A percentile compares a stretch with the other conserved stretches of the same genome.
Evolutionary conservation across 1,284 basidiomycete species (phyloP).

Genomic region (Melampsora abietis-canadensis): DNA sequence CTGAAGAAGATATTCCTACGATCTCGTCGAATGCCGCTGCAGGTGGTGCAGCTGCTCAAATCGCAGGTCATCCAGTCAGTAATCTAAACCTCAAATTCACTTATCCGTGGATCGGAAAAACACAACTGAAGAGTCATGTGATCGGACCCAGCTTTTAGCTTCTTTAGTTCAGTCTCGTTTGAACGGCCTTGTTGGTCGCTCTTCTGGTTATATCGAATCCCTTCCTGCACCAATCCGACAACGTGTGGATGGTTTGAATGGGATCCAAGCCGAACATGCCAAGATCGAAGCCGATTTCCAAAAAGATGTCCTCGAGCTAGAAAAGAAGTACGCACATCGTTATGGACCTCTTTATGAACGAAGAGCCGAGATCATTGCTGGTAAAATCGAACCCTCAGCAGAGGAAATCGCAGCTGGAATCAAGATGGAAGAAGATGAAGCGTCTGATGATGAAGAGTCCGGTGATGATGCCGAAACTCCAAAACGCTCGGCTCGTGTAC

Average conservation of each 20-base stretch:
- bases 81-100: neutral
- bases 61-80: slow-evolving; percentile 35
- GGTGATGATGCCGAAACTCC: slow-evolving; percentile 6
- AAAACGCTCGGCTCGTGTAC: slow-evolving; percentile 11
- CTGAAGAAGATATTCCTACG: slow-evolving; percentile 48
- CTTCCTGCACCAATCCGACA: slow-evolving; percentile 36
- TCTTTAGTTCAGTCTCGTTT: slow-evolving; percentile 42
- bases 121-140: neutral
- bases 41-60: slow-evolving; percentile 45
- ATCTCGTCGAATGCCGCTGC: slow-evolving; percentile 47
- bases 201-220: slow-evolving; percentile 39
- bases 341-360: slow-evolving; percentile 38
- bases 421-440: slow-evolving; percentile 39
- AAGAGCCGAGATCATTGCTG: slow-evolving; percentile 33
- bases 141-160: slow-evolving; percentile 29
- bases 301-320: slow-evolving; percentile 42
- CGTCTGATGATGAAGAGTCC: slow-evolving; percentile 18
- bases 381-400: slow-evolving; percentile 34
- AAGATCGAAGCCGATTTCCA: slow-evolving; percentile 43
- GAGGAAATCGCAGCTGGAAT: slow-evolving; percentile 37
- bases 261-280: slow-evolving; percentile 38
- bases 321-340: slow-evolving; percentile 42
- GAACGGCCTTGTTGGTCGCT: slow-evolving; percentile 39
- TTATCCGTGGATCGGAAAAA: too few relatives aligned
- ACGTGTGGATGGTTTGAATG: slow-evolving; percentile 40